Conservation (phyloP, 805 yeast genomes). For the Priceomyces fermenticarens region DNA sequence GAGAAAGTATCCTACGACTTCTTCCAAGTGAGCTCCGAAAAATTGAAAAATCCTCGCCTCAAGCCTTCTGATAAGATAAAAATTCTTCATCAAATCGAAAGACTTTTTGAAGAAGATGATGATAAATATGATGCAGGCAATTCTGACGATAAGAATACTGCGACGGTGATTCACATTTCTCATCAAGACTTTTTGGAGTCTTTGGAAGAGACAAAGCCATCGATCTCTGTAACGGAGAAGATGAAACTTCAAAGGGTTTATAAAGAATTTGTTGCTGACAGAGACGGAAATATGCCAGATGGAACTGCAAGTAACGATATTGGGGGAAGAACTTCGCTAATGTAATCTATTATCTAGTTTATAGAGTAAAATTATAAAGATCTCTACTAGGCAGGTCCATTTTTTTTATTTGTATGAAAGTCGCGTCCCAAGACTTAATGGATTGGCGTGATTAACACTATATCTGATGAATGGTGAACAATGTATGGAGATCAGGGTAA, state of each 20-base stretch:
- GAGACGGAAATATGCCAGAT: conserved; percentile 87
- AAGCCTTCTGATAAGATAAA: conserved; percentile 40
- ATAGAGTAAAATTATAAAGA: no score
- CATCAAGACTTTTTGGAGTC: conserved; percentile 60
- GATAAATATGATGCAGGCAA: conserved; percentile 12
- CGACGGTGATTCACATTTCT: conserved; percentile 35
- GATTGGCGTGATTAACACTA: not conserved
- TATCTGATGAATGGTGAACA: not conserved
- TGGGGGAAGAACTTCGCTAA: conserved; percentile 81
- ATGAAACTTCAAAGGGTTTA: conserved; percentile 63
- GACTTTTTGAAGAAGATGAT: conserved; percentile 22
- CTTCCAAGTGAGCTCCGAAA: conserved; percentile 38
- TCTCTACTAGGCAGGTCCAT: no score
- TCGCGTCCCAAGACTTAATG: no score
- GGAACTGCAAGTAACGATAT: conserved; percentile 77
- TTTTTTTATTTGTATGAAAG: no score
- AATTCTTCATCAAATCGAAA: conserved; percentile 42
- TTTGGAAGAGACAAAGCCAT: conserved; percentile 77
- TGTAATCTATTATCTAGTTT: conserved; percentile 36
- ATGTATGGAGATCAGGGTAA: conserved; percentile 92
- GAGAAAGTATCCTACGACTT: conserved; percentile 30
- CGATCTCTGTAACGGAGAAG: conserved; percentile 74
- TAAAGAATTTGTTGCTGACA: conserved; percentile 63
- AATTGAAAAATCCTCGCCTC: conserved; percentile 22
- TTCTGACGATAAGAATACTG: not conserved